These are phyloP conservation scores for Brasilioporus rufonigricans DNA, from an alignment of 768 basidiomycete genomes.

Conservation along the genomic window DNA sequence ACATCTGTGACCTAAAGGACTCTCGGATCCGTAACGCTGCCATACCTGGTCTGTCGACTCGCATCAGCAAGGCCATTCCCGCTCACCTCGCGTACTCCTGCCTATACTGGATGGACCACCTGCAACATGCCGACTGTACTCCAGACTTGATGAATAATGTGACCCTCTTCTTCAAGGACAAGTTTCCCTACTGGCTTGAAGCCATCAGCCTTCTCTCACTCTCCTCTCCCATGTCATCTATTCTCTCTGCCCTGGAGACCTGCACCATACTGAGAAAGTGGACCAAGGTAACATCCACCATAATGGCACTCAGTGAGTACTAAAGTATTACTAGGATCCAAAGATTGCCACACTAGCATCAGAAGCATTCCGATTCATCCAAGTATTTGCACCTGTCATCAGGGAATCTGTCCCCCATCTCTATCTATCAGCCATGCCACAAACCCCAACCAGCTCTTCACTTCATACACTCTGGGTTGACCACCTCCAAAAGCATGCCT, in stretches of 20 bases:
- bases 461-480: no score
- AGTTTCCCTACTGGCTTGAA: slow-evolving; percentile 20
- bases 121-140: background rate
- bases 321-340: background rate
- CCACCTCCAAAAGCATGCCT: no score
- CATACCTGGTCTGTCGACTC: background rate
- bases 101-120: background rate
- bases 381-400: background rate
- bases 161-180: slow-evolving; percentile 2
- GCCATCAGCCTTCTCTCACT: slow-evolving; percentile 22
- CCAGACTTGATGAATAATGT: background rate
- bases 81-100: background rate
- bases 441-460: background rate
- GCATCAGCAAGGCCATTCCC: background rate
- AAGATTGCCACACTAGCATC: background rate
- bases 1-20: background rate
- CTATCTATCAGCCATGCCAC: background rate
- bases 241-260: background rate
- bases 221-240: background rate
- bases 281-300: background rate
- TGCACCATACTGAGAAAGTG: background rate
- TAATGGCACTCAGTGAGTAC: background rate
- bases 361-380: background rate
- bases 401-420: background rate
- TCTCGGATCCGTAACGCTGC: background rate